A percentile compares a stretch with the other conserved stretches of the same genome.
phyloP scores from a whole-genome alignment of 2,329 filamentous ascomycete species.

The Fusarium decemcellulare region DNA sequence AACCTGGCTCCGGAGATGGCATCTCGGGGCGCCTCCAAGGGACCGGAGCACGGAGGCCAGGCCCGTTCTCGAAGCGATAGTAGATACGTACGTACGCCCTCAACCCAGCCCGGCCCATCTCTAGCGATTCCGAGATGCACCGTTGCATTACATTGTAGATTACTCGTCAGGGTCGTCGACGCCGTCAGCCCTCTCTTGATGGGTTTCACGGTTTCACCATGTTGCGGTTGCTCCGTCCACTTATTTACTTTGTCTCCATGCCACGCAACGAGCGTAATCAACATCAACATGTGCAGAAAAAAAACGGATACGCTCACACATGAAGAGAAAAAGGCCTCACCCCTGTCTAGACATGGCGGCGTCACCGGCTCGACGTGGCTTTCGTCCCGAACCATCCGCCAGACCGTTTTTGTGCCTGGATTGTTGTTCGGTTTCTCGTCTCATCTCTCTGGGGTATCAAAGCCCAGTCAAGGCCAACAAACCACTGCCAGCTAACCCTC shows the following conservation, averaged over 20 bases:
- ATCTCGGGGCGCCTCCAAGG: background rate
- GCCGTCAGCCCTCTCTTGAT: background rate
- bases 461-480: background rate
- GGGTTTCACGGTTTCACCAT: constrained; percentile 4
- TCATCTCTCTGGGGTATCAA: background rate
- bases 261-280: background rate
- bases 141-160: constrained; percentile 20
- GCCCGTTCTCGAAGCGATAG: background rate
- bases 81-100: background rate
- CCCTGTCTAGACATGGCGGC: constrained; percentile 15
- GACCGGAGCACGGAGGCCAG: background rate
- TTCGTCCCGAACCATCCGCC: constrained; percentile 29
- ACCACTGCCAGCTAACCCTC: too few relatives aligned
- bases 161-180: background rate
- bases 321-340: background rate
- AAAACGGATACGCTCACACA: too few relatives aligned
- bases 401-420: constrained; percentile 20
- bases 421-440: constrained; percentile 9
- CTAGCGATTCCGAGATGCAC: constrained; percentile 6
- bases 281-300: background rate
- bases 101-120: background rate
- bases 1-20: background rate
- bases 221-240: background rate
- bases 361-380: constrained; percentile 14
- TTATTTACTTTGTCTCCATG: constrained; percentile 6